Evolutionary conservation across 371 early-diverging fungal genomes (phyloP), one percentile per base, ranked within the genome.

Genomic region (Apophysomyces elegans): DNA sequence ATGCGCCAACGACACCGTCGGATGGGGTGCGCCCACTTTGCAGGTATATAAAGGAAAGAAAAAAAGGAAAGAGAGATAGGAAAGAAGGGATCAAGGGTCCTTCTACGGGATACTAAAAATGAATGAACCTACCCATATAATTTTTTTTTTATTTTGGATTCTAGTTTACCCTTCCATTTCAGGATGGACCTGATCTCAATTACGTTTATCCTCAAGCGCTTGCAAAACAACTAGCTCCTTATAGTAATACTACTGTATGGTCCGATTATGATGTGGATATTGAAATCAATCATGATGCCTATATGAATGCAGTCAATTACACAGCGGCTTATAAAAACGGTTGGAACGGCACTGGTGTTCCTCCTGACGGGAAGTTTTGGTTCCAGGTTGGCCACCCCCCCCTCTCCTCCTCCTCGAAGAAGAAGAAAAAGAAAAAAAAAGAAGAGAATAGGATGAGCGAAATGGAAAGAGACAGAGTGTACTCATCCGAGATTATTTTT

Each of bases 141-240:
- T 26, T 26, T 26, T 26, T 26, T 26, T 26, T 2, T 26, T 26
- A 2, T 26, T 26, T 26, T 26, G 32, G 32, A 47, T 21, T 9
- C 16, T 5, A 80, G 75, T 82, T 79, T 63, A 82, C 76, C 18
- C 67, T 82, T 32, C 83, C 83, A n/a, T 76, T 74, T 66, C 73
- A 79, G 59, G 74, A 79, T 41, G 83, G 80, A 26, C 78, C 73
- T n/a, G 83, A 82, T 61, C 59, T 75, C 32, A 83, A 80, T 56
- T 77, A 78, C 59, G 69, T 80, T 8, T 80, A 83, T 62, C 83
- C 83, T 0, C 83, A 83, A 58, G 76, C 83, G 7, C 56, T 83
- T 12, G 83, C 83, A 0, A 83, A 80, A 44, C 83, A 83, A 56
- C 44, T 83, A 37, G 77, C 78, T 18, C 80, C 78, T 13, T 80